phyloP scores from a whole-genome alignment of 148 eudicot species.

The Amaranthus hypochondriacus region DNA sequence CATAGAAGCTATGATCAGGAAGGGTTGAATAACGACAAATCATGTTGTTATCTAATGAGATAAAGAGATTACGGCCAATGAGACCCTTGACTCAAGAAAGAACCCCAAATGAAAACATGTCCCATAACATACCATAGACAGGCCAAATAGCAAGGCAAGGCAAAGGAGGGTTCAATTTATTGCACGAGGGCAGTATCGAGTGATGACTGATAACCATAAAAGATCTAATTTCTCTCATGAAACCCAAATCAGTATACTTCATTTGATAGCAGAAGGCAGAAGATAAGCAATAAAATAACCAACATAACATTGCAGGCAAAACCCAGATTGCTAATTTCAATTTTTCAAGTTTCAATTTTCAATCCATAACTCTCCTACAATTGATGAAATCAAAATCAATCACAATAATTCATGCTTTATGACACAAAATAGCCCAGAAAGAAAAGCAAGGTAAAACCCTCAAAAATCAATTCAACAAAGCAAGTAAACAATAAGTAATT shows the following conservation, averaged over 20 bases:
- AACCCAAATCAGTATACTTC: background rate
- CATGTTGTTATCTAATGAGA: too few species aligned
- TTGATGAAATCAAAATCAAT: background rate
- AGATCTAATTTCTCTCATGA: too few species aligned
- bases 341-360: background rate
- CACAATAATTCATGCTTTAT: background rate
- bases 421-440: slow-evolving; percentile 4
- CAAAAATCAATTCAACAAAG: background rate
- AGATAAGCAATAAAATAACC: background rate
- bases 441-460: background rate
- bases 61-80: too few species aligned
- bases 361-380: background rate
- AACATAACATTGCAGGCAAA: background rate
- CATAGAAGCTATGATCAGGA: too few species aligned
- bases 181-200: too few species aligned
- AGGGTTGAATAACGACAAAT: too few species aligned
- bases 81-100: too few species aligned
- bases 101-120: too few species aligned
- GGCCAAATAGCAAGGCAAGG: too few species aligned
- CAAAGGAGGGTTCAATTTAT: too few species aligned
- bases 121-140: too few species aligned
- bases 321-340: background rate
- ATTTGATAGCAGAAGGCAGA: background rate
- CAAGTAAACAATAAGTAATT: background rate
- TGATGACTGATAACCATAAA: too few species aligned